A percentile compares a stretch with the other conserved stretches of the same genome.
Evolutionary conservation across 768 basidiomycete species (phyloP).

Genomic region (Pulveroboletus sp.): DNA sequence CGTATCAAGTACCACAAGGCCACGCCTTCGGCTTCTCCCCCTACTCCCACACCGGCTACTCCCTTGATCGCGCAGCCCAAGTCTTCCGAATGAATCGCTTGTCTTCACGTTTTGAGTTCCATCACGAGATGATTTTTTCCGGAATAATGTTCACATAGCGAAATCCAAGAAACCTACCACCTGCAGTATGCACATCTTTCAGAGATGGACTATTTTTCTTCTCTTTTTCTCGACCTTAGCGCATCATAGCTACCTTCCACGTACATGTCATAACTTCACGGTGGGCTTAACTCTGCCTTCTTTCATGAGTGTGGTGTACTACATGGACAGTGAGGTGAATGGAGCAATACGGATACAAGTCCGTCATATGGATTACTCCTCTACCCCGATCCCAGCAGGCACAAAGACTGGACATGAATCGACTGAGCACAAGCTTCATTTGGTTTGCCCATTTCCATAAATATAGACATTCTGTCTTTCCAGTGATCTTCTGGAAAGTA

Average conservation of each 20-base stretch:
- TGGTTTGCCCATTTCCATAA: neutral
- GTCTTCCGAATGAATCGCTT: conserved; percentile 4
- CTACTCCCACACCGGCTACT: conserved; percentile 4
- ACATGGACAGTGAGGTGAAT: neutral
- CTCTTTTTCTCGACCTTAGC: too few species aligned
- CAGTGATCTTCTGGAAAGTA: conserved; percentile 4
- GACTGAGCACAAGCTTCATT: neutral
- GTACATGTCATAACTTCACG: conserved; percentile 1
- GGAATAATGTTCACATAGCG: neutral
- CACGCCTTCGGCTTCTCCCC: conserved; percentile 8
- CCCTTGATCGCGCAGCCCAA: conserved; percentile 9
- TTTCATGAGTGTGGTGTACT: conserved; percentile 10
- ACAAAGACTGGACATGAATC: neutral
- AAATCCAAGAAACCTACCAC: neutral
- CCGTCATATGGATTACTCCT: neutral
- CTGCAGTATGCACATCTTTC: neutral
- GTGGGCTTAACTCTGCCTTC: neutral
- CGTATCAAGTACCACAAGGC: conserved; percentile 69
- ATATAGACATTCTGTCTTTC: neutral
- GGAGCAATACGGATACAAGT: too few species aligned
- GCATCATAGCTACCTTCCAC: conserved; percentile 1
- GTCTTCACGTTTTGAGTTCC: neutral
- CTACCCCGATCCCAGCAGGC: neutral
- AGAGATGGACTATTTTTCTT: neutral
- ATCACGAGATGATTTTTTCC: neutral